phyloP scores from a whole-genome alignment of 176 grass and related monocot species.

The Oropetium thomaeum region DNA sequence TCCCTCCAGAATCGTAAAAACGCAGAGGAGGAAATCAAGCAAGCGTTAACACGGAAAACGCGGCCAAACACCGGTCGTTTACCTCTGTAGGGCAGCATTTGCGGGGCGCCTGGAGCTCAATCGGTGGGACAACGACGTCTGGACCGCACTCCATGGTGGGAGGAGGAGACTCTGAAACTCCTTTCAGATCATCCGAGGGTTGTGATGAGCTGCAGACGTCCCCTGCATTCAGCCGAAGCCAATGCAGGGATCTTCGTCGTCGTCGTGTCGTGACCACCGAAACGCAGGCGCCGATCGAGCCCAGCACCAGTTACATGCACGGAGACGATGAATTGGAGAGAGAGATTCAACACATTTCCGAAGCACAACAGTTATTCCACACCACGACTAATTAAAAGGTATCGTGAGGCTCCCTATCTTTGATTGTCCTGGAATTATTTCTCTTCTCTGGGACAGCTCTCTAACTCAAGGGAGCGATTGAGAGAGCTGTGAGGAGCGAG shows the following conservation, averaged over 20 bases:
- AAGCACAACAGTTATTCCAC: slow-evolving; percentile 22
- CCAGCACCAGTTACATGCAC: slow-evolving; percentile 25
- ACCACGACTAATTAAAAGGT: background rate
- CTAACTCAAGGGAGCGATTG: slow-evolving; percentile 51
- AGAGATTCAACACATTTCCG: slow-evolving; percentile 17
- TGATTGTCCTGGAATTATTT: slow-evolving; percentile 44
- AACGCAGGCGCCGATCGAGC: slow-evolving; percentile 4
- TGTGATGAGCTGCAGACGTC: slow-evolving; percentile 22
- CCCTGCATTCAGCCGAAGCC: slow-evolving; percentile 28
- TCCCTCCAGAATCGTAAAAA: background rate
- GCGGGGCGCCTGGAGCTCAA: background rate
- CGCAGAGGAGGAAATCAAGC: slow-evolving; percentile 11
- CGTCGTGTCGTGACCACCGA: background rate
- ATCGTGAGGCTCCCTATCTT: slow-evolving; percentile 30
- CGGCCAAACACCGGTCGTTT: background rate
- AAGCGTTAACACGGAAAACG: background rate
- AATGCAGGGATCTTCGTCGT: background rate
- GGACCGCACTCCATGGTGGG: slow-evolving; percentile 27
- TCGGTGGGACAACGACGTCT: background rate
- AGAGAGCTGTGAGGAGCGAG: slow-evolving; percentile 52
- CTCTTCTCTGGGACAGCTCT: slow-evolving; percentile 41
- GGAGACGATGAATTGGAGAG: slow-evolving; percentile 14
- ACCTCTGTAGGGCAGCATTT: slow-evolving; percentile 39
- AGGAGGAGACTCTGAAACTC: slow-evolving; percentile 1
- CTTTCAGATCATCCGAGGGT: slow-evolving; percentile 22